Percentiles rank a stretch among this genome's conserved stretches.
Evolutionary conservation across 352 stramenopile species (phyloP).

Genomic region (Phytophthora boehmeriae): DNA sequence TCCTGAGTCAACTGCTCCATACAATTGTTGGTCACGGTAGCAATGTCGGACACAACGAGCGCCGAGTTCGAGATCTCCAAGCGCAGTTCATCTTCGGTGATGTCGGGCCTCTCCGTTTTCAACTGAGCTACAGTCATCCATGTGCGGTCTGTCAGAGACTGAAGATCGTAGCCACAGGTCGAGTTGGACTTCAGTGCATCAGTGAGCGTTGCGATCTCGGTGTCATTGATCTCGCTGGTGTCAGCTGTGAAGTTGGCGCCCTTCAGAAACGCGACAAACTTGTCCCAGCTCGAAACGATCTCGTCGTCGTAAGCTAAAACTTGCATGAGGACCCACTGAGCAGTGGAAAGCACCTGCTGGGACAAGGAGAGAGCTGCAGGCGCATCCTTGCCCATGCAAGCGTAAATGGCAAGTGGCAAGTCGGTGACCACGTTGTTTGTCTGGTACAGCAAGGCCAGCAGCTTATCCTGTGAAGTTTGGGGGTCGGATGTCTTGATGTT

Average conservation of each 20-base stretch:
- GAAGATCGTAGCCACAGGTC: conserved; percentile 44
- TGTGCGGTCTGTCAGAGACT: conserved; percentile 44
- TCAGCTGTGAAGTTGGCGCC: conserved; percentile 16
- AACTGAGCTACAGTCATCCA: conserved; percentile 38
- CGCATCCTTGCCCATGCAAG: conserved; percentile 8
- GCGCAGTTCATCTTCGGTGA: conserved; percentile 35
- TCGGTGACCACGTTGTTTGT: conserved; percentile 35
- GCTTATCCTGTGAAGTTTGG: conserved; percentile 38
- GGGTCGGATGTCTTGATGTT: conserved; percentile 28
- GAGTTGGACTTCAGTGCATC: conserved; percentile 31
- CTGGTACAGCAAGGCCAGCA: conserved; percentile 41
- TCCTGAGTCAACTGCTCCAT: conserved; percentile 19
- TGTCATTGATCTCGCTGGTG: conserved; percentile 18
- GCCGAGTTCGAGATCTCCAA: conserved; percentile 21
- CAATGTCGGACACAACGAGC: conserved; percentile 32
- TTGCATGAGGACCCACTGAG: conserved; percentile 24
- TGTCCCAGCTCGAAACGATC: conserved; percentile 22
- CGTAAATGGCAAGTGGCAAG: conserved; percentile 17
- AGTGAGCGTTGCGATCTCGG: conserved; percentile 30
- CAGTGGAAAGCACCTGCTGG: conserved; percentile 15
- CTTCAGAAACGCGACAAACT: conserved; percentile 16
- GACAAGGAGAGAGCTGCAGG: conserved; percentile 6
- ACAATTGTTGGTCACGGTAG: conserved; percentile 41
- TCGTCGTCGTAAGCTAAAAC: conserved; percentile 9
- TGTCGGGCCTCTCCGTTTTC: conserved; percentile 27